Conservation (phyloP, 768 basidiomycete genomes). For the Boletus rubroflammeus region DNA sequence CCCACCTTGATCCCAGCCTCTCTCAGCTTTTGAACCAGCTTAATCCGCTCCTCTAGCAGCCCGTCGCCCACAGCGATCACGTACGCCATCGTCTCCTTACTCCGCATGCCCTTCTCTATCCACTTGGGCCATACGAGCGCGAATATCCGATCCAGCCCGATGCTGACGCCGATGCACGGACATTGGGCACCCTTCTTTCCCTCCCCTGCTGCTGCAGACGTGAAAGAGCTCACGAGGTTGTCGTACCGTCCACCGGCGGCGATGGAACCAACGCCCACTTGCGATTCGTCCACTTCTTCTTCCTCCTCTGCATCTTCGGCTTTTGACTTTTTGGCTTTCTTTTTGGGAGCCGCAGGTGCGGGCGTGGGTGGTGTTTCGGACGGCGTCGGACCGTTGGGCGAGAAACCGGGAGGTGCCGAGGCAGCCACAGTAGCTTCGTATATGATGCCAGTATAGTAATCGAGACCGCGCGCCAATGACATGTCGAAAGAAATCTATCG, state of each 20-base stretch:
- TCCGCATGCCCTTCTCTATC: slow-evolving; percentile 72
- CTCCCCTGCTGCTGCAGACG: slow-evolving; percentile 72
- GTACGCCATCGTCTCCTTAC: slow-evolving; percentile 91
- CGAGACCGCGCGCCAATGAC: slow-evolving; percentile 94
- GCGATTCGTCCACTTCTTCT: slow-evolving; percentile 90
- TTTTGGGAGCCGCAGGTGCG: slow-evolving; percentile 30
- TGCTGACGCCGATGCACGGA: slow-evolving; percentile 90
- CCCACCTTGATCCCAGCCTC: slow-evolving; percentile 85
- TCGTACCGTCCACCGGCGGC: slow-evolving; percentile 99
- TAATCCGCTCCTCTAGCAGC: slow-evolving; percentile 78
- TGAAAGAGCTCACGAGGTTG: slow-evolving; percentile 89
- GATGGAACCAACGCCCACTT: slow-evolving; percentile 96
- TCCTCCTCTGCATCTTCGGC: slow-evolving; percentile 50
- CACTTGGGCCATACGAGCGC: slow-evolving; percentile 87
- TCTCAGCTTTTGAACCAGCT: slow-evolving; percentile 74
- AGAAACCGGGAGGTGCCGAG: slow-evolving; percentile 86
- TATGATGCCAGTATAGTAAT: slow-evolving; percentile 98
- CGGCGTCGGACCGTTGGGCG: slow-evolving; percentile 43
- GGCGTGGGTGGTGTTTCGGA: slow-evolving; percentile 22
- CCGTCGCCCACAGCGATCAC: slow-evolving; percentile 92
- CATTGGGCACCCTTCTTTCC: slow-evolving; percentile 63
- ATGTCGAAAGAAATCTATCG: slow-evolving; percentile 89
- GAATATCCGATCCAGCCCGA: slow-evolving; percentile 93
- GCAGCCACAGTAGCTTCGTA: slow-evolving; percentile 94
- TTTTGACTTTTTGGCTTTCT: slow-evolving; percentile 41